Conservation (phyloP, 441 rosid genomes). For the Pelargonium australe region DNA sequence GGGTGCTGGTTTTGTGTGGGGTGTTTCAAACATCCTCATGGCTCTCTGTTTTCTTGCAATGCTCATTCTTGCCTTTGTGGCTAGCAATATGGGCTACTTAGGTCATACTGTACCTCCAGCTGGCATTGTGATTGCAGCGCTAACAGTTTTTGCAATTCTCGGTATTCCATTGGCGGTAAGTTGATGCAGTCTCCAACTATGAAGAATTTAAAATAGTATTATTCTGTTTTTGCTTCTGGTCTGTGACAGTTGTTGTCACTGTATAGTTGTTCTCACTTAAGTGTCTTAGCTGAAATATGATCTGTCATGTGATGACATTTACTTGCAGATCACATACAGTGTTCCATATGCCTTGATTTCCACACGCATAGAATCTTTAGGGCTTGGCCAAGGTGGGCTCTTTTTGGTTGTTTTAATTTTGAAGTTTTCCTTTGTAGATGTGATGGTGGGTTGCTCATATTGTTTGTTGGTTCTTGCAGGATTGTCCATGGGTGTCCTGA, state of each 20-base stretch:
- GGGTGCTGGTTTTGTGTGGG: slow-evolving; percentile 97
- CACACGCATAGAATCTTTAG: slow-evolving; percentile 73
- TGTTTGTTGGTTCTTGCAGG: slow-evolving; percentile 43
- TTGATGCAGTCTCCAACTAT: slow-evolving; percentile 20
- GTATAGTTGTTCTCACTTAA: not conserved
- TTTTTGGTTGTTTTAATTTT: slow-evolving; percentile 14
- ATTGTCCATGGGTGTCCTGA: slow-evolving; percentile 89
- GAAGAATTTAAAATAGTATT: not conserved
- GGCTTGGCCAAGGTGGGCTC: slow-evolving; percentile 88
- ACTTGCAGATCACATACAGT: slow-evolving; percentile 81
- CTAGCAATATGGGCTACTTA: slow-evolving; percentile 44
- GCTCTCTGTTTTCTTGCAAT: slow-evolving; percentile 76
- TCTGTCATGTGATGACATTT: slow-evolving; percentile 7
- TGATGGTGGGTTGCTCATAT: slow-evolving; percentile 18
- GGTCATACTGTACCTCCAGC: slow-evolving; percentile 61
- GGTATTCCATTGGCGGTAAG: slow-evolving; percentile 91
- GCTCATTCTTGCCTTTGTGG: slow-evolving; percentile 59
- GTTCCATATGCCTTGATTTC: slow-evolving; percentile 94
- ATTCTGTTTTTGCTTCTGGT: slow-evolving; percentile 6
- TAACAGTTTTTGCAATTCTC: slow-evolving; percentile 63
- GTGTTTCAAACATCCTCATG: slow-evolving; percentile 76
- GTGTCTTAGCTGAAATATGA: not conserved
- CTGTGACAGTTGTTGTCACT: not conserved
- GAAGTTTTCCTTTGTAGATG: slow-evolving; percentile 9
- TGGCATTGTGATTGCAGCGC: slow-evolving; percentile 61